Evolutionary conservation across 441 rosid species (phyloP).

Genomic region (Pelargonium cotyledonis): DNA sequence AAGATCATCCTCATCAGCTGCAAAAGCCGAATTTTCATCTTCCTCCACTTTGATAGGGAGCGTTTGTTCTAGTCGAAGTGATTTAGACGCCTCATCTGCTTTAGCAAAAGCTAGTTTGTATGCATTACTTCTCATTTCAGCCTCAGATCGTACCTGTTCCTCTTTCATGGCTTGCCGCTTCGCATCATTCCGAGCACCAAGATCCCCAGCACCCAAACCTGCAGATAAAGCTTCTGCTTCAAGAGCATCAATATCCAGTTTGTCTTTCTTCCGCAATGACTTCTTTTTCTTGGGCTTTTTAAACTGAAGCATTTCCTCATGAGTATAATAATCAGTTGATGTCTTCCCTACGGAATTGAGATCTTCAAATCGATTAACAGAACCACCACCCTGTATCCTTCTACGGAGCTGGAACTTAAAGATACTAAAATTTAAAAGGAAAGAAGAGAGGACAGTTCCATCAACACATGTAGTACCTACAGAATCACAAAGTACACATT

Average conservation of each 20-base stretch:
- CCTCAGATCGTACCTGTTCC: conserved; percentile 71
- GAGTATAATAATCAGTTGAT: conserved; percentile 75
- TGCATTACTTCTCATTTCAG: conserved; percentile 70
- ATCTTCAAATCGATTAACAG: conserved; percentile 53
- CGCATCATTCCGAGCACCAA: conserved; percentile 82
- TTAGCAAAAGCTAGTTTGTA: conserved; percentile 70
- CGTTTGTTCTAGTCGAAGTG: conserved; percentile 56
- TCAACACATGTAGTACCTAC: not conserved
- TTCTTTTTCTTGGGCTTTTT: conserved; percentile 94
- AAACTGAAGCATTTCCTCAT: conserved; percentile 80
- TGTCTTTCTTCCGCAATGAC: conserved; percentile 74
- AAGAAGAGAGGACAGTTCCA: conserved; percentile 1
- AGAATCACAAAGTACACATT: not conserved
- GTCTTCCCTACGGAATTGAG: conserved; percentile 56
- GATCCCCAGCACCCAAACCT: conserved; percentile 85
- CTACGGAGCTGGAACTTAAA: conserved; percentile 55
- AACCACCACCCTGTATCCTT: conserved; percentile 65
- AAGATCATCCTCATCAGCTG: conserved; percentile 79
- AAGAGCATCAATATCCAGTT: conserved; percentile 75
- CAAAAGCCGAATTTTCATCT: conserved; percentile 51
- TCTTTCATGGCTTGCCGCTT: conserved; percentile 76
- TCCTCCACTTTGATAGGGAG: conserved; percentile 46
- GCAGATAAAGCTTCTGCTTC: conserved; percentile 87
- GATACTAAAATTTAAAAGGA: conserved; percentile 8
- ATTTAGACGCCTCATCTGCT: conserved; percentile 87